These are phyloP conservation scores for Nemania bipapillata DNA, from an alignment of 2,329 filamentous ascomycete species.

Conservation along the genomic window DNA sequence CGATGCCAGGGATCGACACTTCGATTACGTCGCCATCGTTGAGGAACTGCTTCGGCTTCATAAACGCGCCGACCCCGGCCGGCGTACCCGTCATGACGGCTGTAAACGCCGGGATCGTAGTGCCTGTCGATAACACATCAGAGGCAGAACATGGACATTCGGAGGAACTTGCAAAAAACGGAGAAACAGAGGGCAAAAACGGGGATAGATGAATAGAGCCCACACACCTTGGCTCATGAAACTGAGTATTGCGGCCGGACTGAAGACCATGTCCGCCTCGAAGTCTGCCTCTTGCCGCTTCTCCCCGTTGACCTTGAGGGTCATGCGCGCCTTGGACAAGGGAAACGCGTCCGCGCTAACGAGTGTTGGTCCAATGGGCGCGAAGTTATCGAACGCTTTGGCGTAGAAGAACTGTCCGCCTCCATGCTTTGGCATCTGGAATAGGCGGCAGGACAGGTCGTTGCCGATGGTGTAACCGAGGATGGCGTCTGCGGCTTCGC, in stretches of 20 bases:
- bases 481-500: conserved; percentile 53
- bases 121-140: conserved; percentile 42
- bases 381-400: conserved; percentile 59
- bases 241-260: conserved; percentile 55
- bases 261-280: conserved; percentile 59
- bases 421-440: conserved; percentile 45
- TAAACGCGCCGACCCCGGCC: conserved; percentile 53
- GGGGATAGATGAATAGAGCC: background rate
- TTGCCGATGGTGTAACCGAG: conserved; percentile 52
- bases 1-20: conserved; percentile 46
- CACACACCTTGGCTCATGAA: conserved; percentile 54
- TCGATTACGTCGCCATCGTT: conserved; percentile 52
- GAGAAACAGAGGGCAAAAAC: background rate
- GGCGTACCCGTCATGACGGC: conserved; percentile 64
- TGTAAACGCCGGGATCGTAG: conserved; percentile 59
- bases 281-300: conserved; percentile 56
- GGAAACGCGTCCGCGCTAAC: conserved; percentile 49
- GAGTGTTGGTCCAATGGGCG: conserved; percentile 57
- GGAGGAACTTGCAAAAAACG: background rate
- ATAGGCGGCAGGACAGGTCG: conserved; percentile 50
- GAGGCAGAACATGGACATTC: background rate
- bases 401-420: conserved; percentile 54
- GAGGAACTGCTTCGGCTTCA: conserved; percentile 49
- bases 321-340: conserved; percentile 43
- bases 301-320: conserved; percentile 58